Evolutionary conservation across 2,329 filamentous ascomycete species (phyloP), one percentile per base, ranked within the genome.

Genomic region (Bimuria novae-zelandiae): DNA sequence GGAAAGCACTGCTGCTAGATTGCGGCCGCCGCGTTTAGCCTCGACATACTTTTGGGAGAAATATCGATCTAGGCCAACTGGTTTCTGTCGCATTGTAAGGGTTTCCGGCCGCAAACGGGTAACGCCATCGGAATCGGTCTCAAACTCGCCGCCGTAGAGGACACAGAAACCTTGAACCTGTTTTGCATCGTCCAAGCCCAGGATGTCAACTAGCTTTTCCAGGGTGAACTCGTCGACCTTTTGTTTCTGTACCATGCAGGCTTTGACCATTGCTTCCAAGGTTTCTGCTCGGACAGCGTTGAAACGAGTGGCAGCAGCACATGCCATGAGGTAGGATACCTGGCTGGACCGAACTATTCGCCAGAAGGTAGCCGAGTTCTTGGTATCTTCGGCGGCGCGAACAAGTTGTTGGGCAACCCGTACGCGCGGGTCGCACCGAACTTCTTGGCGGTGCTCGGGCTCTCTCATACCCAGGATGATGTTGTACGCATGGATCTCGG

Each of bases 401-500:
- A 83, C 82, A 11, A 88, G 68, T 33, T 83, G 79, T 55, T 86
- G 63, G 0, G 85, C 85, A 4, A 77, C 79, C 55, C 81, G 78
- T 6, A 88, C 79, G 14, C 80, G 78, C 22, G 77, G 45, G 81
- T 79, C 52, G 83, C 79, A 69, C 86, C 83, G 30, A 85, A 54
- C 19, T 59, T 68, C 14, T 50, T 47, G 80, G 77, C 51, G 79
- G 77, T 44, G 82, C 4, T 80, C 51, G 80, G 81, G 58, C 51
- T 63, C 64, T 35, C 59, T 60, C 80, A 82, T 47, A 82, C 44
- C 23, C 7, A 70, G 43, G 14, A 73, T 69, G 57, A 88, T 80
- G 59, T 82, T 82, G 63, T 87, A 87, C 7, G 85, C 82, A 48
- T 82, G 77, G 55, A 88, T 86, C 63, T 88, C 85, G n/a, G 81